Percentiles rank a stretch among this genome's conserved stretches.
Evolutionary conservation across 1,284 basidiomycete genomes (phyloP).

Genomic region (Tylopilus orsonianus): DNA sequence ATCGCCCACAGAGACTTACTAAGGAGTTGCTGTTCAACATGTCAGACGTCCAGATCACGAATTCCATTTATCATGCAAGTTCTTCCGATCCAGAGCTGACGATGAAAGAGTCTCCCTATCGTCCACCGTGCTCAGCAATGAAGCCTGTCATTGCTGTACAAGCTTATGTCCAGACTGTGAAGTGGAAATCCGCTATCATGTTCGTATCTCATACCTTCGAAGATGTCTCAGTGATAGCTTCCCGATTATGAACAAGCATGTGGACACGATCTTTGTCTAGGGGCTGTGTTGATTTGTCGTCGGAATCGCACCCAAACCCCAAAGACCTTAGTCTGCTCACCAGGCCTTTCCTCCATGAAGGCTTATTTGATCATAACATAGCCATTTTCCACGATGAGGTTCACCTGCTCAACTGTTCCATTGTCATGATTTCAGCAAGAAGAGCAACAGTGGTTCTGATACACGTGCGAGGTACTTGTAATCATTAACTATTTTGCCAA

Average conservation of each 20-base stretch:
- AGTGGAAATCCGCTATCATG: neutral
- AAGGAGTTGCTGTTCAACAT: slow-evolving; percentile 7
- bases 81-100: slow-evolving; percentile 7
- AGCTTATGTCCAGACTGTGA: neutral
- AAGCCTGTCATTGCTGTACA: slow-evolving; percentile 6
- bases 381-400: slow-evolving; percentile 56
- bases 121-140: slow-evolving; percentile 4
- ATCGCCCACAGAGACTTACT: neutral
- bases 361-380: slow-evolving; percentile 55
- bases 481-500: neutral
- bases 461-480: neutral
- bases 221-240: slow-evolving; percentile 46
- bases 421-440: neutral
- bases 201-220: slow-evolving; percentile 41
- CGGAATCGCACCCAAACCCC: slow-evolving; percentile 51
- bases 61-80: slow-evolving; percentile 3
- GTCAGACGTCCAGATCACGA: slow-evolving; percentile 10
- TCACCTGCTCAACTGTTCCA: slow-evolving; percentile 43
- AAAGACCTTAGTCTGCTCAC: slow-evolving; percentile 48
- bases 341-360: slow-evolving; percentile 47
- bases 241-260: slow-evolving; percentile 49
- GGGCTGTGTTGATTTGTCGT: slow-evolving; percentile 52
- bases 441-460: neutral
- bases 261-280: slow-evolving; percentile 48
- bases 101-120: slow-evolving; percentile 7